Conservation (phyloP, 1,284 basidiomycete species). For the Phlebopus sp. region DNA sequence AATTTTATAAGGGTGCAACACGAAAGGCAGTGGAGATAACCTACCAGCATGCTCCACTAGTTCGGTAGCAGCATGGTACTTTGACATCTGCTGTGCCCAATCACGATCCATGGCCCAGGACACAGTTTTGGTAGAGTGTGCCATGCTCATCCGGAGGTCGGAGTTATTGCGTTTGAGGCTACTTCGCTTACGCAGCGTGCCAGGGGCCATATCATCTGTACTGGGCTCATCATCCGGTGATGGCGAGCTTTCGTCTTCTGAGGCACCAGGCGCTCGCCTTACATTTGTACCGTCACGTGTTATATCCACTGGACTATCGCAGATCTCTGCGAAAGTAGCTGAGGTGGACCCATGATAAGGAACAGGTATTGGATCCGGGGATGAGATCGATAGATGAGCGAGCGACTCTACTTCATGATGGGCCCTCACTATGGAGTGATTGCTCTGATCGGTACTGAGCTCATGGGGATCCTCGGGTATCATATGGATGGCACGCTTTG, state of each 20-base stretch:
- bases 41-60: slow-evolving; percentile 56
- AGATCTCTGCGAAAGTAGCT: slow-evolving; percentile 30
- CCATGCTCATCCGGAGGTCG: slow-evolving; percentile 46
- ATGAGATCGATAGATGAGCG: slow-evolving; percentile 24
- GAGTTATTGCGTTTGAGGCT: slow-evolving; percentile 54
- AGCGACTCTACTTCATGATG: slow-evolving; percentile 26
- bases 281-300: slow-evolving; percentile 4
- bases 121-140: slow-evolving; percentile 61
- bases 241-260: slow-evolving; percentile 22
- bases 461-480: slow-evolving; percentile 30
- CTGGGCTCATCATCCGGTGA: slow-evolving; percentile 32
- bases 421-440: slow-evolving; percentile 16
- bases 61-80: slow-evolving; percentile 50
- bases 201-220: slow-evolving; percentile 20
- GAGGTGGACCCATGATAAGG: slow-evolving; percentile 36
- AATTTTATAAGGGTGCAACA: slow-evolving; percentile 3
- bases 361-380: slow-evolving; percentile 32
- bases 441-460: slow-evolving; percentile 9
- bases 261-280: slow-evolving; percentile 4
- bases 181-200: slow-evolving; percentile 47
- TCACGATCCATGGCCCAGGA: slow-evolving; percentile 71
- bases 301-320: slow-evolving; percentile 30
- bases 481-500: slow-evolving; percentile 27
- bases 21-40: slow-evolving; percentile 17
- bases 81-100: slow-evolving; percentile 52